phyloP scores from a whole-genome alignment of 2,329 filamentous ascomycete genomes.

The Conoideocrella luteorostrata region DNA sequence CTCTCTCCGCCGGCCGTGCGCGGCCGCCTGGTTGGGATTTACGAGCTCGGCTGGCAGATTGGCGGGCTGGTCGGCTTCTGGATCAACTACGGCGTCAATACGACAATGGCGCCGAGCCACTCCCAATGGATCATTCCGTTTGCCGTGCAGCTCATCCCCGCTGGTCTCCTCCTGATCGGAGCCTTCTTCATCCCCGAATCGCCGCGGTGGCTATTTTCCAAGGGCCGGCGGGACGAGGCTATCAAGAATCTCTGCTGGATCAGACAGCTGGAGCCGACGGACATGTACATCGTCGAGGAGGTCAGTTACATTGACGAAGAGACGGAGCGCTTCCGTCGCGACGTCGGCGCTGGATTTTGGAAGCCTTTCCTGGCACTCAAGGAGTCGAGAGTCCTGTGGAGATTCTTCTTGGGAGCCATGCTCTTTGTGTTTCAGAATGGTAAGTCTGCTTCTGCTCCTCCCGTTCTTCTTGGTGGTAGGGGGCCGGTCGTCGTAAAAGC shows the following conservation, averaged over 20 bases:
- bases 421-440: slow-evolving; percentile 79
- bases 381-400: slow-evolving; percentile 55
- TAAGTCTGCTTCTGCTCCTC: slow-evolving; percentile 9
- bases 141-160: slow-evolving; percentile 61
- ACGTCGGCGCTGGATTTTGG: slow-evolving; percentile 68
- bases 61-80: slow-evolving; percentile 15
- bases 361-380: slow-evolving; percentile 58
- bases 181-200: slow-evolving; percentile 58
- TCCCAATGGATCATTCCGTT: slow-evolving; percentile 61
- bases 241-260: slow-evolving; percentile 58
- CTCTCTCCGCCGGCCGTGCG: slow-evolving; percentile 14
- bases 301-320: slow-evolving; percentile 64
- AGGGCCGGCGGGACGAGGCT: slow-evolving; percentile 53
- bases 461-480: neutral
- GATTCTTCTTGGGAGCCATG: slow-evolving; percentile 66
- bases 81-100: slow-evolving; percentile 53
- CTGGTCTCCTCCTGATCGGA: slow-evolving; percentile 53
- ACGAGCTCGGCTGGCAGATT: slow-evolving; percentile 16
- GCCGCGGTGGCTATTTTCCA: slow-evolving; percentile 62
- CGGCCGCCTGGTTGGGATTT: slow-evolving; percentile 16
- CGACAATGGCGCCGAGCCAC: slow-evolving; percentile 37
- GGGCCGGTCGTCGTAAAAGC: too few relatives aligned
- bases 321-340: slow-evolving; percentile 55
- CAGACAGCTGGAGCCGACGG: slow-evolving; percentile 46
- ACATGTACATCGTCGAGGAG: slow-evolving; percentile 68